phyloP scores from a whole-genome alignment of 179 eudicot genomes.

The Silene coronaria region DNA sequence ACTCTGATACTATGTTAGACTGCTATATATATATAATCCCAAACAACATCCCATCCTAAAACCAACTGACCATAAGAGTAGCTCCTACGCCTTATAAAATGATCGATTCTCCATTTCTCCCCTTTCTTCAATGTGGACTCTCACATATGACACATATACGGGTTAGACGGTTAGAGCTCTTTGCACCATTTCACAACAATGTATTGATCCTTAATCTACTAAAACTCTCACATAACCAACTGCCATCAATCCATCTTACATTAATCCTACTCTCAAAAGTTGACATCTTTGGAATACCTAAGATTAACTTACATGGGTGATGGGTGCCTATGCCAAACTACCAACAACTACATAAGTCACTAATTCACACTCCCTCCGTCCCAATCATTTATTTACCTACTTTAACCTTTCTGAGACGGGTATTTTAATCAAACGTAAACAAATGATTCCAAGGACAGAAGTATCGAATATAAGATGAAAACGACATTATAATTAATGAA shows the following conservation, averaged over 20 bases:
- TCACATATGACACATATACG: too few species aligned
- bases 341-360: not conserved
- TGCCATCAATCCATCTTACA: slow-evolving; percentile 1
- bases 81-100: too few species aligned
- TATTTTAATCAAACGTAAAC: not conserved
- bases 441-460: not conserved
- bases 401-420: not conserved
- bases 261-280: not conserved
- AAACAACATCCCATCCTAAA: too few species aligned
- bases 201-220: not conserved
- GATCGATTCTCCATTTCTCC: too few species aligned
- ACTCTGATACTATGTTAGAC: too few species aligned
- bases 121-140: too few species aligned
- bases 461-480: not conserved
- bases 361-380: not conserved
- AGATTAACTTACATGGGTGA: too few species aligned
- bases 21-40: too few species aligned
- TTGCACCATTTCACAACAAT: not conserved
- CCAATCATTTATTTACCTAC: not conserved
- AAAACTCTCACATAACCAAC: not conserved
- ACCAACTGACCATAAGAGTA: too few species aligned
- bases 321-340: too few species aligned
- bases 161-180: too few species aligned
- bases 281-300: not conserved
- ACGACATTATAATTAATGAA: not conserved